A percentile compares a stretch with the other conserved stretches of the same genome.
phyloP scores from a whole-genome alignment of 1,139 yeast species.

The Magnusiomyces ingens region DNA sequence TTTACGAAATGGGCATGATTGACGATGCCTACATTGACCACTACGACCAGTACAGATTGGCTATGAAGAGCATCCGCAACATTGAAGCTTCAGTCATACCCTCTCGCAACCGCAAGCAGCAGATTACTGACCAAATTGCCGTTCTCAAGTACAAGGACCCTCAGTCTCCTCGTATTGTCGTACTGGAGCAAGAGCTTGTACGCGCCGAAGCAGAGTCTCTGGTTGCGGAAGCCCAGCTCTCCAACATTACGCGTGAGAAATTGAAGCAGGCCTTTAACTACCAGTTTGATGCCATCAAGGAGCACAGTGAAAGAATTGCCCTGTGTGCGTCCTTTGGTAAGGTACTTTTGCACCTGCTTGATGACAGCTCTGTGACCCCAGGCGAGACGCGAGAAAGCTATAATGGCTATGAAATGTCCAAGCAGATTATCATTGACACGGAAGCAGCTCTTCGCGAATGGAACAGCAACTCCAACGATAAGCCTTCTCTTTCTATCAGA shows the following conservation, averaged over 20 bases:
- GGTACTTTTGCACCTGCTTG: conserved; percentile 90
- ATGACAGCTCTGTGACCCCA: conserved; percentile 95
- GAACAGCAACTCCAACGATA: conserved; percentile 90
- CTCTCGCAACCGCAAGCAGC: conserved; percentile 94
- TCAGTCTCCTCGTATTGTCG: conserved; percentile 88
- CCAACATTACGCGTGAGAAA: conserved; percentile 96
- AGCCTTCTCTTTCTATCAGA: conserved; percentile 33
- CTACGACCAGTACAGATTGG: conserved; percentile 95
- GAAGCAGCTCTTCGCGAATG: conserved; percentile 93
- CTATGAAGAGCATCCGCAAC: conserved; percentile 90
- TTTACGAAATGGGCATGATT: conserved; percentile 94
- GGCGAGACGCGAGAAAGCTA: conserved; percentile 99
- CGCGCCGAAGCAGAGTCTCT: conserved; percentile 98
- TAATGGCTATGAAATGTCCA: conserved; percentile 96
- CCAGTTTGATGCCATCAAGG: conserved; percentile 94
- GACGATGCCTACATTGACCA: conserved; percentile 97
- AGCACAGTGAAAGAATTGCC: conserved; percentile 93
- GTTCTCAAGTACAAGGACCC: conserved; percentile 98
- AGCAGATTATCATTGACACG: conserved; percentile 95
- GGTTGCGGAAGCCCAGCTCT: conserved; percentile 97
- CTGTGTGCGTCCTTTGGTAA: conserved; percentile 98
- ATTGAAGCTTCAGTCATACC: conserved; percentile 98
- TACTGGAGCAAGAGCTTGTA: conserved; percentile 95
- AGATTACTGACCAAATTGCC: conserved; percentile 96
- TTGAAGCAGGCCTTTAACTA: conserved; percentile 95